These are phyloP conservation scores for Daldinia sp. DNA, from an alignment of 2,329 filamentous ascomycete genomes.

Conservation along the genomic window DNA sequence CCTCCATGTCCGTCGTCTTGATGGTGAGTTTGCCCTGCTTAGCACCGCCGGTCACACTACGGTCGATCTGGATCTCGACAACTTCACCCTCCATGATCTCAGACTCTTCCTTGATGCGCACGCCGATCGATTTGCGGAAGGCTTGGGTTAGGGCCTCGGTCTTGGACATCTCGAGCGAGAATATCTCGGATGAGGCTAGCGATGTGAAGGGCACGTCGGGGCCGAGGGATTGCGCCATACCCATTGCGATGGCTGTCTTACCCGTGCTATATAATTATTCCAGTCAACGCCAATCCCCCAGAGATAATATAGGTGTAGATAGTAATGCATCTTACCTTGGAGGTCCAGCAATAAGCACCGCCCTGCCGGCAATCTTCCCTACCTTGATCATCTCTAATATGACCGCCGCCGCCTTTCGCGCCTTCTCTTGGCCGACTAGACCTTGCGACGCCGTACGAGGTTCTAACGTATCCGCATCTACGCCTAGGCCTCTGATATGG, in stretches of 20 bases:
- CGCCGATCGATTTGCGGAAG: slow-evolving; percentile 98
- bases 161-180: slow-evolving; percentile 99
- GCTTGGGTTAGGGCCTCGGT: slow-evolving; percentile 97
- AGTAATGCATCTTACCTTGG: slow-evolving; percentile 67
- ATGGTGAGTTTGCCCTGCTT: slow-evolving; percentile 99
- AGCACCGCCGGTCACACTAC: slow-evolving; percentile 93
- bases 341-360: slow-evolving; percentile 92
- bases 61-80: slow-evolving; percentile 97
- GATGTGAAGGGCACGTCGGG: slow-evolving; percentile 96
- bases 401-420: slow-evolving; percentile 92
- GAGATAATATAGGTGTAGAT: not conserved
- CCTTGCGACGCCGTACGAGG: slow-evolving; percentile 87
- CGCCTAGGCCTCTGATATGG: slow-evolving; percentile 93
- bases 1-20: slow-evolving; percentile 99
- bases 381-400: slow-evolving; percentile 99
- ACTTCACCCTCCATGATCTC: slow-evolving; percentile 99
- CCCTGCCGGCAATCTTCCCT: slow-evolving; percentile 95
- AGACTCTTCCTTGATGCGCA: slow-evolving; percentile 98
- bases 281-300: slow-evolving; percentile 28
- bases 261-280: slow-evolving; percentile 73
- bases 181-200: slow-evolving; percentile 95
- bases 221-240: slow-evolving; percentile 95
- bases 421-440: slow-evolving; percentile 94
- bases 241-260: slow-evolving; percentile 98
- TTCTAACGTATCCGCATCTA: slow-evolving; percentile 90